Conservation (phyloP, 768 basidiomycete species). For the Mycena vulgaris region DNA sequence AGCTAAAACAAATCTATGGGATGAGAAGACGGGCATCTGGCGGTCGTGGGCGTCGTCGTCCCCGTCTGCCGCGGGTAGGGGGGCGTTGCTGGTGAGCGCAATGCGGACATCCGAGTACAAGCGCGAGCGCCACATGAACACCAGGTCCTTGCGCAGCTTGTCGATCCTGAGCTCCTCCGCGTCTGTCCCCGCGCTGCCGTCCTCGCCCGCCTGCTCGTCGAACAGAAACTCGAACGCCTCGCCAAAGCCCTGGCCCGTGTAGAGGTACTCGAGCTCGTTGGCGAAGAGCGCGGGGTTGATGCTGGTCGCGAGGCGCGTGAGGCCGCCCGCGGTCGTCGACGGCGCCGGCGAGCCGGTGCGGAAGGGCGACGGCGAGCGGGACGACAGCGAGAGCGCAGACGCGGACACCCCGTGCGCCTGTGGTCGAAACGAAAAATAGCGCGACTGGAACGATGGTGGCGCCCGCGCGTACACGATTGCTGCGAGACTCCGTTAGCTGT, state of each 20-base stretch:
- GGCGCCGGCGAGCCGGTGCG: slow-evolving; percentile 63
- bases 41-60: slow-evolving; percentile 75
- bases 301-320: slow-evolving; percentile 75
- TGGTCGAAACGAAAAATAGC: slow-evolving; percentile 88
- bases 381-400: slow-evolving; percentile 74
- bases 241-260: slow-evolving; percentile 92
- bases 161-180: slow-evolving; percentile 74
- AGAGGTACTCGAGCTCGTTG: slow-evolving; percentile 94
- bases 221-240: slow-evolving; percentile 92
- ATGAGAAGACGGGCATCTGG: slow-evolving; percentile 78
- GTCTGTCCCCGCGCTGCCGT: slow-evolving; percentile 51
- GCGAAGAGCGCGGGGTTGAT: slow-evolving; percentile 88
- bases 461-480: slow-evolving; percentile 97
- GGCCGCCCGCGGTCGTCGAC: slow-evolving; percentile 56
- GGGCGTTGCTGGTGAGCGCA: slow-evolving; percentile 79
- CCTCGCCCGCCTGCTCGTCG: slow-evolving; percentile 72
- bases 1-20: slow-evolving; percentile 93
- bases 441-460: slow-evolving; percentile 90
- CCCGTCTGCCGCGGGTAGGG: slow-evolving; percentile 59
- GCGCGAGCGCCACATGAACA: slow-evolving; percentile 97
- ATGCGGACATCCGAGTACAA: slow-evolving; percentile 95
- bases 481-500: slow-evolving; percentile 47
- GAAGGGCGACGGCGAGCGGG: slow-evolving; percentile 58
- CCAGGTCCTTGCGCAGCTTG: slow-evolving; percentile 92
- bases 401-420: slow-evolving; percentile 69